Conservation (phyloP, 2,329 filamentous ascomycete species). For the Colletotrichum sp. region DNA sequence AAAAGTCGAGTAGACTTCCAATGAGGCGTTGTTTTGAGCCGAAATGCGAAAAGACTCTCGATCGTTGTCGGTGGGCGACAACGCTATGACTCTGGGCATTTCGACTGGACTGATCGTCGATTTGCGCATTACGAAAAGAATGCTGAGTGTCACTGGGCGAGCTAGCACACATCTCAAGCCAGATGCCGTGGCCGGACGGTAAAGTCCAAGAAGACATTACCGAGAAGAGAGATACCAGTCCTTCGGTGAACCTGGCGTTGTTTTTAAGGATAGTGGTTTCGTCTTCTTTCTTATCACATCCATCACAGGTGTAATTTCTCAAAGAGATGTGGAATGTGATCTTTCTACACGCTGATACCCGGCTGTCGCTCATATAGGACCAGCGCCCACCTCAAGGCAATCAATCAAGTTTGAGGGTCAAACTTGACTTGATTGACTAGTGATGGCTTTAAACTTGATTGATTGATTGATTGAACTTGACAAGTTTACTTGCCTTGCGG, state of each 20-base stretch:
- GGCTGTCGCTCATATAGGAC: background rate
- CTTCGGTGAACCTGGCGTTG: background rate
- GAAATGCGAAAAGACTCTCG: background rate
- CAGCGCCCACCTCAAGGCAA: no score
- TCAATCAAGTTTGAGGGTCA: no score
- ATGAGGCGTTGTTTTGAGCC: background rate
- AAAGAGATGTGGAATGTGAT: background rate
- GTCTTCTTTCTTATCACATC: background rate
- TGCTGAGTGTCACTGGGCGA: background rate
- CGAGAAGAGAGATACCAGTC: background rate
- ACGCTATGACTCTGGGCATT: background rate
- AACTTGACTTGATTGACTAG: no score
- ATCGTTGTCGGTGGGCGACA: background rate
- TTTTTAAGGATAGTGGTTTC: background rate
- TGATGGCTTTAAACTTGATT: no score
- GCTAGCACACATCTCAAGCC: background rate
- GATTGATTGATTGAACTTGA: no score
- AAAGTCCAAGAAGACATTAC: background rate
- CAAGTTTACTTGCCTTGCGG: no score
- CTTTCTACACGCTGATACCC: background rate
- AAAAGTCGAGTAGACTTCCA: background rate
- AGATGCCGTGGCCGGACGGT: background rate
- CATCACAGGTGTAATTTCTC: background rate
- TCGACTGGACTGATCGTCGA: background rate
- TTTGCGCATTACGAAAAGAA: background rate